These are phyloP conservation scores for Globisporangium ultimum DNA, from an alignment of 352 stramenopile genomes.

Conservation along the genomic window DNA sequence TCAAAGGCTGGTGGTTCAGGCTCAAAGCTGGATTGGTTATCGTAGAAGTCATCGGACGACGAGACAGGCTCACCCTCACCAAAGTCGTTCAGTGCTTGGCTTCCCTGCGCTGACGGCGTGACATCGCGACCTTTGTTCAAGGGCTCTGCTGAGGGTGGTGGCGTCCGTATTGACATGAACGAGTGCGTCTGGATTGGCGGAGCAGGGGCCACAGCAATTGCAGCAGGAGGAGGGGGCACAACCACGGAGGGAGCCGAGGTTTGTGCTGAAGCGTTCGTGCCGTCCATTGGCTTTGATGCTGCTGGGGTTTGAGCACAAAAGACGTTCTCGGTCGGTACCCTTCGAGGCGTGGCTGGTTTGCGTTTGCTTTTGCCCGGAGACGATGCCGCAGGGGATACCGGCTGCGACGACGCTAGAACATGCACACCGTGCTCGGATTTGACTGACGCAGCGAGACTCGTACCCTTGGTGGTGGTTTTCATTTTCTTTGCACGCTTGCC, in stretches of 20 bases:
- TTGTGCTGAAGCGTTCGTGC: background rate
- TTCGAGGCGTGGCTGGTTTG: slow-evolving; percentile 1
- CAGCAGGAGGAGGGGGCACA: background rate
- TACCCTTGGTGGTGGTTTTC: background rate
- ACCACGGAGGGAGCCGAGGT: background rate
- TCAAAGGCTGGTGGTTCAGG: slow-evolving; percentile 4
- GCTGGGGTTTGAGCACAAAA: background rate
- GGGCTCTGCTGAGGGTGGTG: background rate
- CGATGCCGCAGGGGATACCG: background rate
- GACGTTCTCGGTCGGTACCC: slow-evolving; percentile 1
- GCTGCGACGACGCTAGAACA: background rate
- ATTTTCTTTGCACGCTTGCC: slow-evolving; percentile 1
- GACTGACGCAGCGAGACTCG: background rate
- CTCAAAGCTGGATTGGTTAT: slow-evolving; percentile 8
- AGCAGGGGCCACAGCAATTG: no score
- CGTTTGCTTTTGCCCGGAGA: slow-evolving; percentile 3
- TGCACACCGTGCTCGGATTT: background rate
- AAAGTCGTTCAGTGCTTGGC: background rate
- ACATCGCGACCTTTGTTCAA: background rate
- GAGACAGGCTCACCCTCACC: background rate
- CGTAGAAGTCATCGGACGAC: background rate
- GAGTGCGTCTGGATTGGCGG: background rate
- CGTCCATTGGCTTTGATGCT: background rate
- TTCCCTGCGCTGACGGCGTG: background rate
- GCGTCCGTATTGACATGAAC: slow-evolving; percentile 5